Percentiles rank a stretch among this genome's conserved stretches.
Conservation (phyloP, 495 filamentous ascomycete species). For the Choiromyces venosus region DNA sequence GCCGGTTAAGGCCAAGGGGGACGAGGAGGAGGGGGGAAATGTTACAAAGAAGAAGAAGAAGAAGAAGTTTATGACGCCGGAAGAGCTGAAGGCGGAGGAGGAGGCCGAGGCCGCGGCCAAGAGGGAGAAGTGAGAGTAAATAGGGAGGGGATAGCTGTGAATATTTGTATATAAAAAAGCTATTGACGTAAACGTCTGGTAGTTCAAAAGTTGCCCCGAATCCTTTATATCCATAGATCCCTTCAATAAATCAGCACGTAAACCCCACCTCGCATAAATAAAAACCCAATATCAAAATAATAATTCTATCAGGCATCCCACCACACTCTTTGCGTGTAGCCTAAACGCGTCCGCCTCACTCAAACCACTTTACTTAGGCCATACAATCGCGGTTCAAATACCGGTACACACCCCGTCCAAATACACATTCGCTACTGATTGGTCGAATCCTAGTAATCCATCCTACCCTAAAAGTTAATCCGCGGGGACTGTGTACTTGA, state of each 20-base stretch:
- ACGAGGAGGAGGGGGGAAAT: neutral
- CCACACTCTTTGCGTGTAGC: neutral
- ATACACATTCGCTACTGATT: too few relatives aligned
- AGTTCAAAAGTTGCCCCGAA: neutral
- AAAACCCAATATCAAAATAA: neutral
- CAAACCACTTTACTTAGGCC: neutral
- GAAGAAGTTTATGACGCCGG: slow-evolving; percentile 2
- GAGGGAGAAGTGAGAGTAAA: neutral
- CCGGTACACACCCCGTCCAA: too few relatives aligned
- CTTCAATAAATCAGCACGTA: neutral
- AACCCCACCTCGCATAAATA: neutral
- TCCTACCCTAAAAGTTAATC: too few relatives aligned
- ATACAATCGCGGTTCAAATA: too few relatives aligned
- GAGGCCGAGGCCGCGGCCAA: neutral
- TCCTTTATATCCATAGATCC: neutral
- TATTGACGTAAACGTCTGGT: neutral
- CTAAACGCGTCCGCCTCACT: neutral
- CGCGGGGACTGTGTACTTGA: too few relatives aligned
- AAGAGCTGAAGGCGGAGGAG: slow-evolving; percentile 2
- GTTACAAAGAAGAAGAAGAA: neutral
- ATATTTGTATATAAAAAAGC: neutral
- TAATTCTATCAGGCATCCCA: neutral
- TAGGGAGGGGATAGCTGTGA: neutral
- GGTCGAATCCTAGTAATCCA: too few relatives aligned
- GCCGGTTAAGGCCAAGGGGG: slow-evolving; percentile 8